These are phyloP conservation scores for Gryganskiella cystojenkinii DNA, from an alignment of 192 early-diverging fungal species.

Conservation along the genomic window DNA sequence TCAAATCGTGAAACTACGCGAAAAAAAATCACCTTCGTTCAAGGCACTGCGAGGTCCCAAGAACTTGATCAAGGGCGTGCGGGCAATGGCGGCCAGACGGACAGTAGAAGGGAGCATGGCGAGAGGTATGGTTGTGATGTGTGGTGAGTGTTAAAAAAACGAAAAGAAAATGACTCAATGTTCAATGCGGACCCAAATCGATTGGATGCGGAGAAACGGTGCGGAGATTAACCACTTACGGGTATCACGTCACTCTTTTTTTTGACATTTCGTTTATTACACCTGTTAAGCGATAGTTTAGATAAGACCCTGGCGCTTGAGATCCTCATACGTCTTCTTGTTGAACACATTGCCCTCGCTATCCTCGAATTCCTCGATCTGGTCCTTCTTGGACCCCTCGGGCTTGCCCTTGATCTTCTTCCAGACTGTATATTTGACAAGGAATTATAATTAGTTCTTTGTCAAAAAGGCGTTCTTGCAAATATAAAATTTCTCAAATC, in stretches of 20 bases:
- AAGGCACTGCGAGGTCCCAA: conserved; percentile 44
- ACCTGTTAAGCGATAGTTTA: conserved; percentile 32
- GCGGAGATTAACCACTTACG: too few species aligned
- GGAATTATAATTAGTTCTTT: too few species aligned
- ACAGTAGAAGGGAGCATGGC: conserved; percentile 34
- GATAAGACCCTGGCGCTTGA: conserved; percentile 85
- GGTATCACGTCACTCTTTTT: neutral
- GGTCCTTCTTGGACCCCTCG: conserved; percentile 78
- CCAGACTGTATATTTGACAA: conserved; percentile 75
- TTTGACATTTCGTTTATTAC: neutral
- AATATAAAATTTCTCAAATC: too few species aligned
- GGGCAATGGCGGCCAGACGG: conserved; percentile 19
- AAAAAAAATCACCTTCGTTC: conserved; percentile 9
- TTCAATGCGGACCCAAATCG: too few species aligned
- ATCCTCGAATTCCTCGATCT: conserved; percentile 93
- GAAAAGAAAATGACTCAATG: neutral
- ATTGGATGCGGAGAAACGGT: too few species aligned
- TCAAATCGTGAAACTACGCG: neutral
- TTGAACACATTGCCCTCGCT: conserved; percentile 87
- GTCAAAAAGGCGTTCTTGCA: too few species aligned
- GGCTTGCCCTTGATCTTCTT: conserved; percentile 84
- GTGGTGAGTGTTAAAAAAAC: neutral
- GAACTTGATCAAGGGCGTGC: conserved; percentile 52
- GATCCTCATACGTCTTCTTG: conserved; percentile 88
- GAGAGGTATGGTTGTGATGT: neutral